Evolutionary conservation across 2,329 filamentous ascomycete species (phyloP), one percentile per base, ranked within the genome.

Genomic region (Cercospora canescens): DNA sequence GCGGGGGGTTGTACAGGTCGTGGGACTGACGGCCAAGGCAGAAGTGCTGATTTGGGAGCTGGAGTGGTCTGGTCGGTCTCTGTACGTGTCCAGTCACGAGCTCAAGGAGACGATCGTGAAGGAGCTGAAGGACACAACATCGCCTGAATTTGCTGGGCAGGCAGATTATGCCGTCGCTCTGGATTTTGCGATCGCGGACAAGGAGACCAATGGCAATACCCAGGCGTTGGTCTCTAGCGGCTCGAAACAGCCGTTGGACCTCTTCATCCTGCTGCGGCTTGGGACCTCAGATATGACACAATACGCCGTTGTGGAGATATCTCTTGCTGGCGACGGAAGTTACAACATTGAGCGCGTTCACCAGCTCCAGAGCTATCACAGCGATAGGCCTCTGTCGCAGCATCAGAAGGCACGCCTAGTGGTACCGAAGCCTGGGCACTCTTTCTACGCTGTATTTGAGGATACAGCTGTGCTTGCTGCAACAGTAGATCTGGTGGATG

Each of bases 41-140:
- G 86, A 89, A 65, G 81, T 99, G 28, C 90, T 96, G 72, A 86
- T 90, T 7, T 99, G 95, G 95, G 91, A 91, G 75, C 85, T 97
- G 50, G 93, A 94, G 74, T 92, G 94, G 77, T 92, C 91, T 67
- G 94, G 94, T 35, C 92, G 94, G 71, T 89, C 93, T 75, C 88
- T 91, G 50, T 84, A 92, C 56, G 86, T 91, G 55, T 86, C 86
- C 28, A 92, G 94, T 67, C 83, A 89, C 24, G 91, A 96, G 76
- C 83, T 89, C 64, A 87, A 88, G 63, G 87, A 89, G 24, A 79
- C 85, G 4, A 84, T 97, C 37, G 76, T 89, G 16, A 78, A 83
- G 1, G 87, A 88, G 34, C 80, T 96, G 18, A 85, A 86, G 61
- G 81, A 85, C 41, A 79, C 84, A 11, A 84, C 86, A 52, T 67